Evolutionary conservation across 2,329 filamentous ascomycete genomes (phyloP), one percentile per base, ranked within the genome.

Genomic region (Xylaria sp.): DNA sequence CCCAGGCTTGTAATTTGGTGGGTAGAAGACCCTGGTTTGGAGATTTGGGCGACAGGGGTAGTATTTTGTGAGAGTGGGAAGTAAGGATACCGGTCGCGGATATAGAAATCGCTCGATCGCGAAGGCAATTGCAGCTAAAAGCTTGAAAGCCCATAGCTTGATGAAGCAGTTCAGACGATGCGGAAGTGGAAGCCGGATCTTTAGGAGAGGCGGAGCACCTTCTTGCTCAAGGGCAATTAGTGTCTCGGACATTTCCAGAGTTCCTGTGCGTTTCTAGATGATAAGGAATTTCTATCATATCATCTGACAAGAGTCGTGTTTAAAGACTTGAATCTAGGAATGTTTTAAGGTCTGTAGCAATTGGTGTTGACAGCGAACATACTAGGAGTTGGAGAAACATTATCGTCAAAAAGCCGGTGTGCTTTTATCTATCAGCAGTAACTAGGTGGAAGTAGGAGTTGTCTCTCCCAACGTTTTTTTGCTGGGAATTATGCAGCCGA

Each of bases 131-230:
- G 39, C n/a, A 31, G 39, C 55, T n/a, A 58, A 10, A 31, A 46
- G 13, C 23, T 58, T 58, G 28, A 58, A 25, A 1, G 39, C 23
- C 55, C 55, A 58, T 18, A 58, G 39, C 8, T 39, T 58, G 8
- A 58, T 28, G 15, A 58, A 58, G 20, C 55, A 58, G 5, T 58
- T 58, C 10, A 58, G 12, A 41, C 55, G 55, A 58, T 58, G 55
- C 2, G 39, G 20, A 46, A 58, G 43, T 46, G 55, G 55, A 5
- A 58, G 55, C 1, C 55, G 36, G n/a, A 58, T 7, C n/a, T 58
- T 58, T 10, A 46, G 39, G 9, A 58, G 55, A n/a, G 55, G 55
- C 3, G 52, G 55, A 13, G 36, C 23, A 46, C 39, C 13, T 23
- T 39, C 55, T 58, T 58, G 55, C 55, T 18, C 55, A 58, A 58